Evolutionary conservation across 2,329 filamentous ascomycete genomes (phyloP).

Genomic region (Stylonectria norvegica): DNA sequence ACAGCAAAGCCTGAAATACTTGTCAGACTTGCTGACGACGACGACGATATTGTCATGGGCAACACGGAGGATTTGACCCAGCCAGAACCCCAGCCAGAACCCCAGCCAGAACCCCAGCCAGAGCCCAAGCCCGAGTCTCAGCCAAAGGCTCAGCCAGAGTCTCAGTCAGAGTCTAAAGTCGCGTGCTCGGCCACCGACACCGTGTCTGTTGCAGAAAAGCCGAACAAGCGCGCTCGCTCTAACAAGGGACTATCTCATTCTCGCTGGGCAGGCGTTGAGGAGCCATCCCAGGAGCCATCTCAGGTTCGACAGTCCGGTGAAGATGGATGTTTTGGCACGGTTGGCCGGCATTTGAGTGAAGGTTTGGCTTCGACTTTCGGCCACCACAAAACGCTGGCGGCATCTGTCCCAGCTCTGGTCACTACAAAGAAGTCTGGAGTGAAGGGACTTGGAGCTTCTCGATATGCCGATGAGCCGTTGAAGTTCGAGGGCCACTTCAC

Average conservation of each 20-base stretch:
- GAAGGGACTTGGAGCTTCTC: constrained; percentile 6
- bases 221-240: too few species aligned
- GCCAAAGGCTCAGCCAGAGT: too few species aligned
- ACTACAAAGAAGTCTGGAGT: neutral
- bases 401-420: neutral
- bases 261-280: constrained; percentile 9
- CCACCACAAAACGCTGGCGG: neutral
- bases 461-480: constrained; percentile 2
- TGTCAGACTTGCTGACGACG: neutral
- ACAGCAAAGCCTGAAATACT: too few species aligned
- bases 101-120: too few species aligned
- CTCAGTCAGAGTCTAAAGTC: too few species aligned
- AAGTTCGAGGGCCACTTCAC: constrained; percentile 6
- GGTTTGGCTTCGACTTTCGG: neutral
- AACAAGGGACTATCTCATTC: constrained; percentile 16
- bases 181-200: too few species aligned
- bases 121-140: too few species aligned
- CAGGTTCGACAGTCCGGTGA: too few species aligned
- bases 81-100: neutral
- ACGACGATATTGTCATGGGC: constrained; percentile 1
- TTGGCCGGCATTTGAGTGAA: too few species aligned
- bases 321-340: too few species aligned
- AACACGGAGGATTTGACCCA: constrained; percentile 1
- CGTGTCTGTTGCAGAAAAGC: too few species aligned
- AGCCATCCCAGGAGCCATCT: neutral